Conservation (phyloP, 768 basidiomycete genomes). For the Trametes villosa region DNA sequence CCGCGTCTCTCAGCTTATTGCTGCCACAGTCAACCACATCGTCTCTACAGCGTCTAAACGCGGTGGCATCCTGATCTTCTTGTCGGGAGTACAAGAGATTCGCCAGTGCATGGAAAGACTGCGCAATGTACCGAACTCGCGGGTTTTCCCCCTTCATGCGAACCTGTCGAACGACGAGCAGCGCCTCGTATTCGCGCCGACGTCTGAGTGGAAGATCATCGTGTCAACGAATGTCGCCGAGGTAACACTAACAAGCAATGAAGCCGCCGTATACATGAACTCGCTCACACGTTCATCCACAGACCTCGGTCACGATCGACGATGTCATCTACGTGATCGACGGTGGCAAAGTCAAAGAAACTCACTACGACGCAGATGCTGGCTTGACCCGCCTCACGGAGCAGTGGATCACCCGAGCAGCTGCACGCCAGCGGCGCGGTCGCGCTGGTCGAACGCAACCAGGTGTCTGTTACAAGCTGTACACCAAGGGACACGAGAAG, state of each 20-base stretch:
- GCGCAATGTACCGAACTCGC: conserved; percentile 38
- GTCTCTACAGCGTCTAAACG: conserved; percentile 47
- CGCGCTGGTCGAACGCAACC: conserved; percentile 87
- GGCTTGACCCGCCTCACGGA: conserved; percentile 81
- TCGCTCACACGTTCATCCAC: not conserved
- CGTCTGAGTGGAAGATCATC: conserved; percentile 78
- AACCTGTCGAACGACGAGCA: conserved; percentile 89
- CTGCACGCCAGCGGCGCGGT: conserved; percentile 83
- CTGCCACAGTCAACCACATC: conserved; percentile 67
- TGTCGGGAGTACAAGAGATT: conserved; percentile 91
- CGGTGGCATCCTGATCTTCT: conserved; percentile 84
- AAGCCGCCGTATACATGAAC: not conserved
- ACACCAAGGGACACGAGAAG: conserved; percentile 71
- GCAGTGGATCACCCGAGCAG: conserved; percentile 77
- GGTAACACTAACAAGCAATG: conserved; percentile 43
- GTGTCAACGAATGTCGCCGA: conserved; percentile 93
- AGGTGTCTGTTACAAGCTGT: conserved; percentile 88
- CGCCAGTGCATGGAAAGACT: conserved; percentile 73
- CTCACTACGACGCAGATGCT: conserved; percentile 67
- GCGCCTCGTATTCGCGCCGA: conserved; percentile 68
- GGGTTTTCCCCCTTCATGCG: conserved; percentile 82
- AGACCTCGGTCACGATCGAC: conserved; percentile 92
- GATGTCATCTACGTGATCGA: conserved; percentile 88
- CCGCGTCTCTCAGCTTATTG: conserved; percentile 58
- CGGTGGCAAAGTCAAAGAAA: conserved; percentile 85